Conservation (phyloP, 2,329 filamentous ascomycete genomes). For the Ramularia endophylla region DNA sequence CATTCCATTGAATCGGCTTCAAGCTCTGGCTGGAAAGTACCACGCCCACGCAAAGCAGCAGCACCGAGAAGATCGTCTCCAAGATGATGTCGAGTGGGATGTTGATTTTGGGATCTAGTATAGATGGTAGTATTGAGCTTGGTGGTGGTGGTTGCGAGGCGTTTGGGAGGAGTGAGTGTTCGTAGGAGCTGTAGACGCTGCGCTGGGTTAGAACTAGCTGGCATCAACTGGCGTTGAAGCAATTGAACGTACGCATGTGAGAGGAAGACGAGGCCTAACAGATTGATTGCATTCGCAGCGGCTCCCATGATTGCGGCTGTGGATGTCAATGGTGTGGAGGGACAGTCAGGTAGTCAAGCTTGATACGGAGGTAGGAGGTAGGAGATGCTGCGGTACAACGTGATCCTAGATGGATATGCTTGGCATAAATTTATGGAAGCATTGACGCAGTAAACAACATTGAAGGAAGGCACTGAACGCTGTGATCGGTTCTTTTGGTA, state of each 20-base stretch:
- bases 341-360: too few species aligned
- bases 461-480: not conserved
- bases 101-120: constrained; percentile 27
- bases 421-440: not conserved
- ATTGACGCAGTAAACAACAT: not conserved
- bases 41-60: constrained; percentile 76
- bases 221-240: constrained; percentile 1
- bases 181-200: constrained; percentile 94
- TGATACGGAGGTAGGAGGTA: too few species aligned
- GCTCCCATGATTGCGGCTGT: constrained; percentile 54
- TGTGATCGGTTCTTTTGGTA: not conserved
- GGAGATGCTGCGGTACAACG: too few species aligned
- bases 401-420: too few species aligned
- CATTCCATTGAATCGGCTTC: constrained; percentile 76
- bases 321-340: too few species aligned
- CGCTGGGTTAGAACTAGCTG: constrained; percentile 4
- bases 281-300: constrained; percentile 63
- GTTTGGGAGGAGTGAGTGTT: constrained; percentile 68
- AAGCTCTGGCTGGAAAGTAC: constrained; percentile 71
- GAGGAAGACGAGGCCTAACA: constrained; percentile 70
- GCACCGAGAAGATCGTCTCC: constrained; percentile 74
- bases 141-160: constrained; percentile 36
- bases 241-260: constrained; percentile 69
- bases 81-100: constrained; percentile 82
- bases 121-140: constrained; percentile 28